These are phyloP conservation scores for Rhododendron ferrugineum DNA, from an alignment of 148 eudicot genomes.

Conservation along the genomic window DNA sequence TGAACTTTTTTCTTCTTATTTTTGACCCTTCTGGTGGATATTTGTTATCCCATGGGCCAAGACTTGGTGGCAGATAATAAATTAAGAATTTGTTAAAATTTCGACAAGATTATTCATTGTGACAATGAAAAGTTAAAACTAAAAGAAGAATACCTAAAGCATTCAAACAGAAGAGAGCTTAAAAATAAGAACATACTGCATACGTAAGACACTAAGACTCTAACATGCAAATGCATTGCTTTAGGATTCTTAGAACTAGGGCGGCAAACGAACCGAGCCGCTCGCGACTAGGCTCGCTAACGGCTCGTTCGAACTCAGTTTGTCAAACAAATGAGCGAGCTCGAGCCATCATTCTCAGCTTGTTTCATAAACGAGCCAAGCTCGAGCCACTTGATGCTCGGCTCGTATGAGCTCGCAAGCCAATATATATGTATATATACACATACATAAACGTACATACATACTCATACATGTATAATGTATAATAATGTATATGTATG, in stretches of 20 bases:
- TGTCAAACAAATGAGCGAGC: too few relatives aligned
- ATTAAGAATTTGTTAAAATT: background rate
- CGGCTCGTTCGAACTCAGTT: too few relatives aligned
- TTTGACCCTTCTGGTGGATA: background rate
- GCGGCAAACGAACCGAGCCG: too few relatives aligned
- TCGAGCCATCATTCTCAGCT: too few relatives aligned
- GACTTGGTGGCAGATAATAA: background rate
- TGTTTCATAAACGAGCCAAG: too few relatives aligned
- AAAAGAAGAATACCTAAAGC: background rate
- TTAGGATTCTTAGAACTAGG: background rate
- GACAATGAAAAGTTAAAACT: background rate
- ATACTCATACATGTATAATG: too few relatives aligned
- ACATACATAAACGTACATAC: too few relatives aligned
- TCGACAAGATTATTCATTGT: background rate
- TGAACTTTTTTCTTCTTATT: background rate
- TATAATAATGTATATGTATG: too few relatives aligned
- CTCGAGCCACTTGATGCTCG: too few relatives aligned
- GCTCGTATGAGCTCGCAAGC: too few relatives aligned
- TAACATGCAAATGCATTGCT: background rate
- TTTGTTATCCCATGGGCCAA: background rate
- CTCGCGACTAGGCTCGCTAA: too few relatives aligned
- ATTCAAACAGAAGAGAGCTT: background rate
- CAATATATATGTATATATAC: too few relatives aligned
- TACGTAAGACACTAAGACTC: background rate
- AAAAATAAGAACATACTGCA: background rate